phyloP scores from a whole-genome alignment of 768 basidiomycete species.

The Mycena albidolilacea region DNA sequence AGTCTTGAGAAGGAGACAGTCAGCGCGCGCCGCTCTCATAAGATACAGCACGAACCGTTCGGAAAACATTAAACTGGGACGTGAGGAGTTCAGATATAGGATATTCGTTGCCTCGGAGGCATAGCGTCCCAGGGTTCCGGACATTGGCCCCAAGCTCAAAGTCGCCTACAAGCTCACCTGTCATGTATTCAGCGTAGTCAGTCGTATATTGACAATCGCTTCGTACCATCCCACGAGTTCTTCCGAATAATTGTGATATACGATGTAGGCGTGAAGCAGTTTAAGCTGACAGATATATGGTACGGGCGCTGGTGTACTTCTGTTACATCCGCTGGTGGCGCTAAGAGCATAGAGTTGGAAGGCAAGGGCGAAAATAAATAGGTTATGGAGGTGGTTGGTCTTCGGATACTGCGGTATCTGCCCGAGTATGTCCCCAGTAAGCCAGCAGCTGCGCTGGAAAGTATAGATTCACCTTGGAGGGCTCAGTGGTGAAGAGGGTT shows the following conservation, averaged over 20 bases:
- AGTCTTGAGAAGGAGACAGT: slow-evolving; percentile 39
- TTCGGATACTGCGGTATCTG: slow-evolving; percentile 48
- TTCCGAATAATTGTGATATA: slow-evolving; percentile 61
- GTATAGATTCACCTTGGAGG: slow-evolving; percentile 19
- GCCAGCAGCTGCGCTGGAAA: not conserved
- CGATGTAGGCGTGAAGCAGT: slow-evolving; percentile 66
- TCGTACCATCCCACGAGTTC: slow-evolving; percentile 51
- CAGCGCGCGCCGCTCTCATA: not conserved
- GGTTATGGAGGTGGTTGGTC: slow-evolving; percentile 51
- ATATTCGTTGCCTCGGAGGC: slow-evolving; percentile 55
- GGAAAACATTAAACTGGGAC: slow-evolving; percentile 52
- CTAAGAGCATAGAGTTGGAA: slow-evolving; percentile 57
- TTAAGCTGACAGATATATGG: slow-evolving; percentile 61
- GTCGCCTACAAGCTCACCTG: slow-evolving; percentile 59
- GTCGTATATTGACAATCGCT: too few species aligned
- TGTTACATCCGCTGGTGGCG: slow-evolving; percentile 48
- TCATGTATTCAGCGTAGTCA: too few species aligned
- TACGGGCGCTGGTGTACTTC: slow-evolving; percentile 53
- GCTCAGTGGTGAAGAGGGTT: slow-evolving; percentile 4
- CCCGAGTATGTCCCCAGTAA: not conserved
- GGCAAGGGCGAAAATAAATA: slow-evolving; percentile 57
- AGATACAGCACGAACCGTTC: slow-evolving; percentile 44
- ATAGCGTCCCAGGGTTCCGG: slow-evolving; percentile 51
- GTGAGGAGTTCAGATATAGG: slow-evolving; percentile 54
- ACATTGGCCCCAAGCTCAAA: slow-evolving; percentile 58